phyloP scores from a whole-genome alignment of 2,329 filamentous ascomycete genomes.

The Cordyceps pruinosa region DNA sequence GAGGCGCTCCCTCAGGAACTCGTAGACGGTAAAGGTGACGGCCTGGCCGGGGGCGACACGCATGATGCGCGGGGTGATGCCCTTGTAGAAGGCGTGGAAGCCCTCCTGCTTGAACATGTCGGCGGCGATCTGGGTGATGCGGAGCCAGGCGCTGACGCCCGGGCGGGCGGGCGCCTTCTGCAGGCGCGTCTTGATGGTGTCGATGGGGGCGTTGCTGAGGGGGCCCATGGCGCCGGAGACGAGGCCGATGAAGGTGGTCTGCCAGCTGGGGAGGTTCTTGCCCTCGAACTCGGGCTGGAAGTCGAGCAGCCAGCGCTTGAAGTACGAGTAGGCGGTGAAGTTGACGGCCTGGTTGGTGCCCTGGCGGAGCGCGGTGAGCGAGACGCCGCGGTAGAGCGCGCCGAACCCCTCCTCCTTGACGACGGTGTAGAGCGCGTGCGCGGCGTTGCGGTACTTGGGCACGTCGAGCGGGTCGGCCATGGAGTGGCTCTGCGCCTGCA shows the following conservation, averaged over 20 bases:
- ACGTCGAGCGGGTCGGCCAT: constrained; percentile 95
- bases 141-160: constrained; percentile 70
- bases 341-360: constrained; percentile 97
- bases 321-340: constrained; percentile 94
- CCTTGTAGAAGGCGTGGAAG: constrained; percentile 94
- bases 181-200: constrained; percentile 96
- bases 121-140: constrained; percentile 70
- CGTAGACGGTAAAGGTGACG: constrained; percentile 70
- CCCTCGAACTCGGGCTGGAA: constrained; percentile 63
- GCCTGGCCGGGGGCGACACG: constrained; percentile 92
- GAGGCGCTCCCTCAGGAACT: constrained; percentile 65
- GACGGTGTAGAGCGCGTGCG: constrained; percentile 76
- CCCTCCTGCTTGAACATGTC: constrained; percentile 95
- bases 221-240: constrained; percentile 93
- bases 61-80: constrained; percentile 96
- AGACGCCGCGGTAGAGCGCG: constrained; percentile 87
- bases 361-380: constrained; percentile 85
- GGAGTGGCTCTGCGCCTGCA: constrained; percentile 96
- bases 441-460: constrained; percentile 95
- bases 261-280: constrained; percentile 69
- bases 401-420: constrained; percentile 83
- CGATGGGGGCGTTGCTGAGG: constrained; percentile 92
- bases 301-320: constrained; percentile 71
- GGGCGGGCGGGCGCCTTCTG: constrained; percentile 81
- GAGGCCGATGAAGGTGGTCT: constrained; percentile 86